Evolutionary conservation across 768 basidiomycete species (phyloP), one percentile per base, ranked within the genome.

Genomic region (Mycena belliarum): DNA sequence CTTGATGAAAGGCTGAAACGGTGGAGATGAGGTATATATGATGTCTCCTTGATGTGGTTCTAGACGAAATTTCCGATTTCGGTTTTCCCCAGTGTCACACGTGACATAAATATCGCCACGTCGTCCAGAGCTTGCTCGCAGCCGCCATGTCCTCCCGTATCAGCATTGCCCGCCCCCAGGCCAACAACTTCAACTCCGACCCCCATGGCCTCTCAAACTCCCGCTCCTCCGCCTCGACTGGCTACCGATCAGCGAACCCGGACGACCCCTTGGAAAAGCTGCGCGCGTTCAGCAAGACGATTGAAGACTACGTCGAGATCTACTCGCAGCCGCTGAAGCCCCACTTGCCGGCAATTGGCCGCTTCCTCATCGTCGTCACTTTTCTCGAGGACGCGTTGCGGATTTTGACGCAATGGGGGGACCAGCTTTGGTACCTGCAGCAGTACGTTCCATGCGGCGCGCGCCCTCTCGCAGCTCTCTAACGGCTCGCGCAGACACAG

Each of bases 391-490:
- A 99, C 70, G 93, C 97, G 10, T 73, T 96, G 68, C 80, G 97
- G 63, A 98, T 98, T 69, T 52, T 92, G 58, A 92, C 94, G 3
- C 96, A 98, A 72, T 98, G 95, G 94, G 72, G 84, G 46, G 97
- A 99, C 77, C 97, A 99, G 75, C 84, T 97, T 52, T 99, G 96
- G 93, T 99, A 98, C 74, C 79, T 99, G 67, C 93, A 98, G 73
- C 88, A 86, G 96, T 97, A 62, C 68, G 93, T 78, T 37, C 37
- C 54, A 26, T 53, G 14, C 43, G 37, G 35, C 44, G 33, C 46
- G 33, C 29, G 29, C 28, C 29, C 24, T n/a, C 25, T 54, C 46
- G 26, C 44, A 11, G 26, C 55, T 41, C 44, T 68, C 55, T 59
- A 25, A 59, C 49, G 41, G 26, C 48, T 42, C 47, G 21, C 46